Percentiles rank a stretch among this genome's conserved stretches.
Conservation (phyloP, 257 asterid genomes). For the Echium plantagineum region DNA sequence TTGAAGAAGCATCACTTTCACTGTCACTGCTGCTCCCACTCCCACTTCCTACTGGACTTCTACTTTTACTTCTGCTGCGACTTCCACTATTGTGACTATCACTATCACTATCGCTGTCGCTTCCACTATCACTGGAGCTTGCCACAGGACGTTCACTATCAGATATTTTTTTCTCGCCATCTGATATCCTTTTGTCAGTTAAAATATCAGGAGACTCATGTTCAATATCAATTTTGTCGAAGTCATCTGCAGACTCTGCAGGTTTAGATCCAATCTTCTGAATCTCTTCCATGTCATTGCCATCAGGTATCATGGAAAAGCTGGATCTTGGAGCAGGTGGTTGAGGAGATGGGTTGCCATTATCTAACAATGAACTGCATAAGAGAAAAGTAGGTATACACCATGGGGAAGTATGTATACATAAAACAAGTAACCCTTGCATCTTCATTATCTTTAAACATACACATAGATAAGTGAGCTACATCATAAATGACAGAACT, state of each 20-base stretch:
- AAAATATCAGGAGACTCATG: conserved; percentile 36
- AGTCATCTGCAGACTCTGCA: conserved; percentile 24
- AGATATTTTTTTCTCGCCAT: conserved; percentile 29
- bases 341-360: conserved; percentile 33
- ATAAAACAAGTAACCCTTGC: not conserved
- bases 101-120: conserved; percentile 59
- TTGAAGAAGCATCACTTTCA: conserved; percentile 74
- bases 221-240: conserved; percentile 33
- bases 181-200: conserved; percentile 36
- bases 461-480: not conserved
- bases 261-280: conserved; percentile 34
- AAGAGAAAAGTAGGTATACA: conserved; percentile 7
- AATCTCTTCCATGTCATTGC: conserved; percentile 37
- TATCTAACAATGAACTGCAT: conserved; percentile 64
- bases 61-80: conserved; percentile 35
- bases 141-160: conserved; percentile 40
- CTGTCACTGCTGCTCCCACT: conserved; percentile 77
- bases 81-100: conserved; percentile 43
- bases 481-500: not conserved
- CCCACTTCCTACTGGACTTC: conserved; percentile 60
- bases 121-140: conserved; percentile 60
- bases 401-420: not conserved
- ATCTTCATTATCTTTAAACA: not conserved
- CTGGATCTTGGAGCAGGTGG: conserved; percentile 33
- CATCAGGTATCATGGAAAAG: conserved; percentile 26